Evolutionary conservation across 2,329 filamentous ascomycete genomes (phyloP), one percentile per base, ranked within the genome.

Genomic region (Aspergillus udagawae): DNA sequence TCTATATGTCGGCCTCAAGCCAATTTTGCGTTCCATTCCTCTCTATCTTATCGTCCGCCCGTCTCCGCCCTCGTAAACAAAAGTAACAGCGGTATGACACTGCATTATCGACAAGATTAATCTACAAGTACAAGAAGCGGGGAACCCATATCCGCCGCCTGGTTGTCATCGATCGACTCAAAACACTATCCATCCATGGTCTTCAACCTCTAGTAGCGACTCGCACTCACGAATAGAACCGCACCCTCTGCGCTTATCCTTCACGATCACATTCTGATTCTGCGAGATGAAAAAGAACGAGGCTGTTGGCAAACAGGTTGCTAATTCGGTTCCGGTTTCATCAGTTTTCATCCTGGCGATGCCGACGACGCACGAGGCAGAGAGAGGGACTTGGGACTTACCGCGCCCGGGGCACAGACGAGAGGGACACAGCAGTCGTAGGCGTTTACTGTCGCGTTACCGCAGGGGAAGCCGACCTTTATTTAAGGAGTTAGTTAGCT

Each of bases 341-440:
- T 38, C 12, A 38, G 32, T 14, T 35, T 32, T 35, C 32, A 35
- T 35, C 10, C 29, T 12, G 10, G 28, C 4, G 29, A 32, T 35
- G 32, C 29, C 3, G 10, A 12, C 3, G 10, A 32, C 4, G 3
- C 29, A 12, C 1, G 29, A 5, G 32, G 12, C 7, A 44, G 20
- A 2, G n/a, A 44, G 41, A 44, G n/a, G 41, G n/a, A 12, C 3
- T 2, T 4, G 7, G 42, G n/a, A 48, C 54, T 35, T 49, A 53
- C 55, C 17, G n/a, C 21, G 25, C 25, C 41, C 17, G 49, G 23
- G 20, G 38, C 57, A 29, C 59, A 61, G 42, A 50, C 32, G 17
- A 61, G 50, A 23, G 54, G 54, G 49, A 52, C n/a, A 20, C 59
- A 60, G 54, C 59, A 61, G 49, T 32, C 38, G n/a, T 35, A 29